Conservation (phyloP, 805 yeast genomes). For the Hemisphaericaspora nanyangensis region DNA sequence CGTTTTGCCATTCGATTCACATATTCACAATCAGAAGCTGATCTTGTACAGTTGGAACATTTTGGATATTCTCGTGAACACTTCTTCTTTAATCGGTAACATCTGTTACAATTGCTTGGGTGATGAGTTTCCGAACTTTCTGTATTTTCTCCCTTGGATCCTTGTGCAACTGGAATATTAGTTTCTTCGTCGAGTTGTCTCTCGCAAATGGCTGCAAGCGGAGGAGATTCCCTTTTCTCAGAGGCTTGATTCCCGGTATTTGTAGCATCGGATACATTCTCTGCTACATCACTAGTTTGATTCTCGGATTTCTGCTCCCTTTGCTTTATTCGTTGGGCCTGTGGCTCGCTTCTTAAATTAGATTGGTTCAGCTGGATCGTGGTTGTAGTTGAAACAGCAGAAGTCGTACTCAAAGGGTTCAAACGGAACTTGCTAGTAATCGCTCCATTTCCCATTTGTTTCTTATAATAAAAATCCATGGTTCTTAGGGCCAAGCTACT, state of each 20-base stretch:
- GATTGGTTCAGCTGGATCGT: constrained; percentile 17
- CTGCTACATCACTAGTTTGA: no score
- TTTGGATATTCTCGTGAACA: constrained; percentile 36
- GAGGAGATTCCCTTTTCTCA: no score
- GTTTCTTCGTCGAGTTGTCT: no score
- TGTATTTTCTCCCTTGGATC: neutral
- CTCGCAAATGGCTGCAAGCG: no score
- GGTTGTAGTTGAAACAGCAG: constrained; percentile 4
- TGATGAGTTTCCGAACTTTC: constrained; percentile 21
- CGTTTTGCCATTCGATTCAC: constrained; percentile 27
- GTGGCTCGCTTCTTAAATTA: constrained; percentile 9
- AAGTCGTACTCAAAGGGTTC: neutral
- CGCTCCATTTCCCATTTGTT: constrained; percentile 38
- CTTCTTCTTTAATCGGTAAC: constrained; percentile 41
- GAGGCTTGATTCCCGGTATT: no score
- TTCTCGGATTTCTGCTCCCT: neutral
- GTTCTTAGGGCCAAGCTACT: no score
- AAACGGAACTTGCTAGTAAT: constrained; percentile 33
- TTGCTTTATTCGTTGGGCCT: neutral
- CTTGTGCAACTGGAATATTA: neutral
- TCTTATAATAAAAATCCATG: constrained; percentile 36
- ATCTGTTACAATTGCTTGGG: constrained; percentile 35
- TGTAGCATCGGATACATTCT: no score
- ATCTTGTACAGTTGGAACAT: constrained; percentile 34
- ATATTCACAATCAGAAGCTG: constrained; percentile 36